phyloP scores from a whole-genome alignment of 2,329 filamentous ascomycete species.

The Fusarium poae region DNA sequence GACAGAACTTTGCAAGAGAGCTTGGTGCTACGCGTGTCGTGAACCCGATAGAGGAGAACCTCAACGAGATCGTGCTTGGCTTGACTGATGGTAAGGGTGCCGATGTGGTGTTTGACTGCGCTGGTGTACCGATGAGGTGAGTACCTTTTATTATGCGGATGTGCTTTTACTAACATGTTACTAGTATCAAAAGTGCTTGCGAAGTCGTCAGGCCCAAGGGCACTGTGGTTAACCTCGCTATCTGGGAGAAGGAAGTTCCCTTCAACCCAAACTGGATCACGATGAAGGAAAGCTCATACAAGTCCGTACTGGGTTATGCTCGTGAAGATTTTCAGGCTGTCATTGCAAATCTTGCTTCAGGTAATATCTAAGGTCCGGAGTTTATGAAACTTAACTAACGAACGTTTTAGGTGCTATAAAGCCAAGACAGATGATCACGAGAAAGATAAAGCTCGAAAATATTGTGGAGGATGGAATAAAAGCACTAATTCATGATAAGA shows the following conservation, averaged over 20 bases:
- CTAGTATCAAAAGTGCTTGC: conserved; percentile 55
- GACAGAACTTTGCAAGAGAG: conserved; percentile 57
- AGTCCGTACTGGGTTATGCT: conserved; percentile 46
- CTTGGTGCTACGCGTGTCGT: conserved; percentile 62
- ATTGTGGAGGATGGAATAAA: conserved; percentile 70
- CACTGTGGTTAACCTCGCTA: conserved; percentile 73
- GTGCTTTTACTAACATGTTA: background rate
- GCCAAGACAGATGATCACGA: conserved; percentile 71
- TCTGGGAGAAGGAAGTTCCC: conserved; percentile 65
- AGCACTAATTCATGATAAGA: conserved; percentile 69
- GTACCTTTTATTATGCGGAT: fast-evolving
- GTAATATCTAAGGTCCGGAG: background rate
- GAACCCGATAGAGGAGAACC: conserved; percentile 58
- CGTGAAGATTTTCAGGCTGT: conserved; percentile 67
- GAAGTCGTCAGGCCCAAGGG: conserved; percentile 65
- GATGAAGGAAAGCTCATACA: conserved; percentile 45
- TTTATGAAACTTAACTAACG: conserved; percentile 6
- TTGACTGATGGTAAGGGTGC: conserved; percentile 65
- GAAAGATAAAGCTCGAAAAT: conserved; percentile 66
- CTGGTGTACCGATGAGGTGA: conserved; percentile 61
- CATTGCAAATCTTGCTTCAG: conserved; percentile 57
- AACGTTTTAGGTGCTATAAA: conserved; percentile 59
- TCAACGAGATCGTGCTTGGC: conserved; percentile 60
- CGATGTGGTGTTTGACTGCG: conserved; percentile 72
- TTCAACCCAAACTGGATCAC: conserved; percentile 50